Conservation (phyloP, 2,329 filamentous ascomycete species). For the Calycina herbarum region DNA sequence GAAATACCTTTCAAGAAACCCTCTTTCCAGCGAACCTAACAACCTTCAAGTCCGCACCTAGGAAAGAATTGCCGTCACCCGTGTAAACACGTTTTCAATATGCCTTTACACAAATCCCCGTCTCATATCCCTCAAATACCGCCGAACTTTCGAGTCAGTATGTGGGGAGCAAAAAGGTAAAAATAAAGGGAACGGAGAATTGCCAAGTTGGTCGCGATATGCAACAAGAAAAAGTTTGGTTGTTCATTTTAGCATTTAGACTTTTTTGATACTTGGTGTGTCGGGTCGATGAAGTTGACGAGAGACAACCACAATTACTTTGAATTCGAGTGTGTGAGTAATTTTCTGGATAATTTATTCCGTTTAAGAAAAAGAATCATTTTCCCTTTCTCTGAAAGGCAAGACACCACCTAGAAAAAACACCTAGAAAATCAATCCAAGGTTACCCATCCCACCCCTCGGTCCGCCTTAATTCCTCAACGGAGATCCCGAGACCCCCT, state of each 20-base stretch:
- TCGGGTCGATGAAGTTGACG: neutral
- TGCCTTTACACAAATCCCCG: too few species aligned
- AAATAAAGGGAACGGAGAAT: neutral
- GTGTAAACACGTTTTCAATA: too few species aligned
- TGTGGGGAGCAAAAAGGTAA: neutral
- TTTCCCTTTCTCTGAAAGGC: neutral
- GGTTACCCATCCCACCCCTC: too few species aligned
- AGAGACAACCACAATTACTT: neutral
- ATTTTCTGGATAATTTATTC: neutral
- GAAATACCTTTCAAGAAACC: too few species aligned
- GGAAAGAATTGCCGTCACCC: too few species aligned
- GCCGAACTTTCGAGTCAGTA: neutral
- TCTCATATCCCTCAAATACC: too few species aligned
- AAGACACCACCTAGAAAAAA: too few species aligned
- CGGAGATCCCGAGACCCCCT: neutral
- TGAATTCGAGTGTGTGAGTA: neutral
- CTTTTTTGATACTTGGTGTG: neutral
- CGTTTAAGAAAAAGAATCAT: neutral
- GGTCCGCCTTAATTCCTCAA: too few species aligned
- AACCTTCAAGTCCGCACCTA: too few species aligned
- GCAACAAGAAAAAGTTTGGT: neutral
- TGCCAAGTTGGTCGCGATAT: constrained; percentile 1
- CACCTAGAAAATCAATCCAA: too few species aligned
- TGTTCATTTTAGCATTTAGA: too few species aligned
- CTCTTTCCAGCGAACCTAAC: too few species aligned